phyloP scores from a whole-genome alignment of 371 early-diverging fungal species.

The Zychaea mexicana region DNA sequence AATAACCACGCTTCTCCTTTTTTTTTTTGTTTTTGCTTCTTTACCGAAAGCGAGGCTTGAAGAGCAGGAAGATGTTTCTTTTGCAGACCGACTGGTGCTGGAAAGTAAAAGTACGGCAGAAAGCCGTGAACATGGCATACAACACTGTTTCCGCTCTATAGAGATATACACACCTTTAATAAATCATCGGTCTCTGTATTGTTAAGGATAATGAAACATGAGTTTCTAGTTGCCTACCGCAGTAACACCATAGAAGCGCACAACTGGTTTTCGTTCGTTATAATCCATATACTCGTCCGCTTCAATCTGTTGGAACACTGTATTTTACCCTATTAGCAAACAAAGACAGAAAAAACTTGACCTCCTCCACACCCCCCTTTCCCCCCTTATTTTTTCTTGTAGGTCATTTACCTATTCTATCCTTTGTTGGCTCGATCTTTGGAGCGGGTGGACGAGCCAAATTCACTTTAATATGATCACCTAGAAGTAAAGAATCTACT shows the following conservation, averaged over 20 bases:
- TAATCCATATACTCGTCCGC: slow-evolving; percentile 77
- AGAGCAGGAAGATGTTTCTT: slow-evolving; percentile 61
- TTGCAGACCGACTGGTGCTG: slow-evolving; percentile 81
- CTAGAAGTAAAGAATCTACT: background rate
- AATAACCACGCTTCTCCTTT: too few relatives aligned
- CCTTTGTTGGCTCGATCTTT: slow-evolving; percentile 25
- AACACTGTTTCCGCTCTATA: slow-evolving; percentile 81
- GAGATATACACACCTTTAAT: background rate
- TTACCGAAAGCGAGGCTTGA: slow-evolving; percentile 16
- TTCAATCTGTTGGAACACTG: slow-evolving; percentile 95
- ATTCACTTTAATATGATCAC: background rate
- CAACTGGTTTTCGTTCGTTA: slow-evolving; percentile 49
- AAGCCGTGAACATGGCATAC: slow-evolving; percentile 94
- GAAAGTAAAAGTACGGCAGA: slow-evolving; percentile 95
- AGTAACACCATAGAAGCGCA: slow-evolving; percentile 91
- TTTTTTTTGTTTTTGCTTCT: background rate
- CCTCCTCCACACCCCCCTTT: too few relatives aligned
- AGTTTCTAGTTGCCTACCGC: slow-evolving; percentile 51
- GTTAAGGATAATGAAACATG: background rate
- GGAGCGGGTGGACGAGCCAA: slow-evolving; percentile 39
- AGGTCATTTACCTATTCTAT: slow-evolving; percentile 35
- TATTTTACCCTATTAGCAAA: background rate
- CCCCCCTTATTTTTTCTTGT: background rate
- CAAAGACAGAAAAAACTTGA: too few relatives aligned
- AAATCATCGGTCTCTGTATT: too few relatives aligned